Evolutionary conservation across 768 basidiomycete species (phyloP).

Genomic region (Kwoniella sp.): DNA sequence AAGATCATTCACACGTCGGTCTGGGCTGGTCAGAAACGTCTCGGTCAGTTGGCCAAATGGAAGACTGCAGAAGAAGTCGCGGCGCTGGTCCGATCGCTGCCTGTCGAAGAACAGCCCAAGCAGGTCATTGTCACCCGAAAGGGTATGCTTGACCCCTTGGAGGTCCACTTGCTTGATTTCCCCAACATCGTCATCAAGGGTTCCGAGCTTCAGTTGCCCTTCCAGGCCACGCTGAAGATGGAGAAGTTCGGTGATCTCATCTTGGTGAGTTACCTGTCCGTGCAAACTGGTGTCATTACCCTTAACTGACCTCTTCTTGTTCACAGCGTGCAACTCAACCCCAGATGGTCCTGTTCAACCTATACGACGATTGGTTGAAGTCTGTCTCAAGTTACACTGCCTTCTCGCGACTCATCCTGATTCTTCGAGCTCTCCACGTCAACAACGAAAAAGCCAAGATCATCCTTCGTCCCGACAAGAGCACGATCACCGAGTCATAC

Average conservation of each 20-base stretch:
- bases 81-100: conserved; percentile 90
- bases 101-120: conserved; percentile 99
- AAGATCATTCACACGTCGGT: conserved; percentile 99
- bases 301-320: not conserved
- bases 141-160: conserved; percentile 93
- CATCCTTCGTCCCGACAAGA: conserved; percentile 94
- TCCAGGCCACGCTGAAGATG: conserved; percentile 99
- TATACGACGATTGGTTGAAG: conserved; percentile 99
- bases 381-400: conserved; percentile 98
- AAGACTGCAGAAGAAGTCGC: conserved; percentile 97
- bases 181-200: conserved; percentile 99
- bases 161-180: conserved; percentile 99
- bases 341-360: conserved; percentile 97
- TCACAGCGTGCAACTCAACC: conserved; percentile 83
- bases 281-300: not conserved
- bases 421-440: conserved; percentile 94
- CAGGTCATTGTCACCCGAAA: conserved; percentile 99
- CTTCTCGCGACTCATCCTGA: conserved; percentile 95
- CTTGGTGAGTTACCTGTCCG: conserved; percentile 61
- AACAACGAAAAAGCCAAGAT: conserved; percentile 99
- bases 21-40: conserved; percentile 99
- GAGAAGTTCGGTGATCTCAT: conserved; percentile 99
- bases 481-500: conserved; percentile 93
- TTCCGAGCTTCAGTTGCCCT: conserved; percentile 93
- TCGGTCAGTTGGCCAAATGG: conserved; percentile 97